Evolutionary conservation across 805 yeast genomes (phyloP).

Genomic region (Dipodascopsis tothii): DNA sequence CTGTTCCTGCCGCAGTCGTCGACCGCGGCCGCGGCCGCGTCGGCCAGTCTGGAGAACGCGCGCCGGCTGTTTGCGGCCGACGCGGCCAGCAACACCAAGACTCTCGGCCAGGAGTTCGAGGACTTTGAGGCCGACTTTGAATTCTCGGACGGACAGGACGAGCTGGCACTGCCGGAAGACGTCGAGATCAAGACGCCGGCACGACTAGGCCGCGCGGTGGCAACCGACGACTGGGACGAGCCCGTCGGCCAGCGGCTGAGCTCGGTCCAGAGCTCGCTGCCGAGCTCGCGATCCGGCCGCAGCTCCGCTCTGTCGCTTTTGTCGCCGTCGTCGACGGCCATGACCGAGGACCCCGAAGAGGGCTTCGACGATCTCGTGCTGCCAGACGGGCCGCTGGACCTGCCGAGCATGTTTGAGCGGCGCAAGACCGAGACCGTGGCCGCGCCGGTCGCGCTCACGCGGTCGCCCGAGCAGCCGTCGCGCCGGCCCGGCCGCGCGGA

Average conservation of each 20-base stretch:
- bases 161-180: constrained; percentile 3
- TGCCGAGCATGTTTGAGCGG: constrained; percentile 13
- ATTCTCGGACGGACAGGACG: constrained; percentile 7
- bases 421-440: neutral
- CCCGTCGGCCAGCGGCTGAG: neutral
- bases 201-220: no score
- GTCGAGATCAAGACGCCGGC: no score
- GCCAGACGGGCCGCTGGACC: constrained; percentile 17
- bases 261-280: constrained; percentile 4
- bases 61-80: no score
- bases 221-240: constrained; percentile 22
- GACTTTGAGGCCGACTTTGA: constrained; percentile 17
- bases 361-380: constrained; percentile 16
- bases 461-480: no score
- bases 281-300: constrained; percentile 13
- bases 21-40: no score
- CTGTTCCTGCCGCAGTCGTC: no score
- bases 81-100: no score
- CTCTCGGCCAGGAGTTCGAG: neutral
- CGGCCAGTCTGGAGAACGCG: no score
- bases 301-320: constrained; percentile 17
- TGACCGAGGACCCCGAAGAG: constrained; percentile 21
- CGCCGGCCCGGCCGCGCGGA: no score
- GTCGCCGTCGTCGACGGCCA: constrained; percentile 18
- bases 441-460: neutral